A percentile compares a stretch with the other conserved stretches of the same genome.
phyloP scores from a whole-genome alignment of 192 early-diverging fungal species.

The Podila epigama region DNA sequence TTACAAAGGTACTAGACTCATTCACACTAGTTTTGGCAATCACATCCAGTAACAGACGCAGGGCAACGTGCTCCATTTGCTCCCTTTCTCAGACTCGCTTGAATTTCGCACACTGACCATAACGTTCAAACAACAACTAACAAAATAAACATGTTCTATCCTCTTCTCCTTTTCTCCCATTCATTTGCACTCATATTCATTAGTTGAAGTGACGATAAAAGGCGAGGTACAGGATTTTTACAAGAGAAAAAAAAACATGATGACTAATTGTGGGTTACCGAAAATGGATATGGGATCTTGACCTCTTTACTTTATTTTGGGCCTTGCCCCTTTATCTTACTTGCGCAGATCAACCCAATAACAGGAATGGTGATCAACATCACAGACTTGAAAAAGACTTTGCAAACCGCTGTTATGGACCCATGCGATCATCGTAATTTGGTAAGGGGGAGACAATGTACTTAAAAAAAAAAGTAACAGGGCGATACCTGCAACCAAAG shows the following conservation, averaged over 20 bases:
- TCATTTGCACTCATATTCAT: conserved; percentile 1
- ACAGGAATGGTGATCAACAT: conserved; percentile 93
- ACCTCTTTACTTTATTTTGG: neutral
- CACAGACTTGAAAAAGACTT: conserved; percentile 78
- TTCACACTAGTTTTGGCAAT: too few relatives aligned
- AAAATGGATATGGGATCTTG: neutral
- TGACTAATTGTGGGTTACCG: too few relatives aligned
- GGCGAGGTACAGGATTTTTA: conserved; percentile 76
- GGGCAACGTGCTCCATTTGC: too few relatives aligned
- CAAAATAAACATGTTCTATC: neutral
- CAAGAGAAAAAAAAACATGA: too few relatives aligned
- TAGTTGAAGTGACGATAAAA: conserved; percentile 76
- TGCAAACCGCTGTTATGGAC: conserved; percentile 76
- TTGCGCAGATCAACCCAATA: conserved; percentile 63
- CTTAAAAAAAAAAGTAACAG: neutral
- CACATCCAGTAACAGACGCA: too few relatives aligned
- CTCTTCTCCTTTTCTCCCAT: conserved; percentile 2
- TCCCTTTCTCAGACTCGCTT: too few relatives aligned
- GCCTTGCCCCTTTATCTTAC: neutral
- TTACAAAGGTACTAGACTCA: conserved; percentile 81
- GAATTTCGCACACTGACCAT: too few relatives aligned
- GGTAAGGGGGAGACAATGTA: conserved; percentile 46
- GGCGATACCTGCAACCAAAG: neutral
- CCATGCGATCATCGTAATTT: conserved; percentile 88
- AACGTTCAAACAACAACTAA: neutral